Conservation (phyloP, 805 yeast species). For the Candida cerambycidarum region DNA sequence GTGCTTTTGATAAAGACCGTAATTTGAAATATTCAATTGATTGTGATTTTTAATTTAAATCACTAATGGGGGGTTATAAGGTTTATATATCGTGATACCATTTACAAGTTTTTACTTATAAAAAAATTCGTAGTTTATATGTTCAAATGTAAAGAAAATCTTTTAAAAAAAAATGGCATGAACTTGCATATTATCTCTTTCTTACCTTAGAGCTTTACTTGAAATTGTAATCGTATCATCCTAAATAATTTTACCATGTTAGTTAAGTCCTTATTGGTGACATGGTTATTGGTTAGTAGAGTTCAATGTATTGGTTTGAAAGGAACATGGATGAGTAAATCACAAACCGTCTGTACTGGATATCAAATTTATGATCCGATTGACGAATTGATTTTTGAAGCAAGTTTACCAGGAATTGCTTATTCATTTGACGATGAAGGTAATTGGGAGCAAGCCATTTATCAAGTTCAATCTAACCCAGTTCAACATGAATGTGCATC, state of each 20-base stretch:
- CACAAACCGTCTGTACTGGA: slow-evolving; percentile 20
- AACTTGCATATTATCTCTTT: slow-evolving; percentile 1
- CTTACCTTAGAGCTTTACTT: background rate
- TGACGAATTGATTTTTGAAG: slow-evolving; percentile 20
- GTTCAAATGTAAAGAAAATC: background rate
- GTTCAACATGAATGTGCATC: slow-evolving; percentile 19
- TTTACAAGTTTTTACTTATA: background rate
- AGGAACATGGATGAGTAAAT: slow-evolving; percentile 25
- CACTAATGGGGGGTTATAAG: background rate
- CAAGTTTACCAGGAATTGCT: slow-evolving; percentile 21
- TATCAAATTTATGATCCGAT: slow-evolving; percentile 19
- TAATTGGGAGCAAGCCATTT: slow-evolving; percentile 22
- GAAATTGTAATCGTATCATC: too few species aligned
- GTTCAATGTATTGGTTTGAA: slow-evolving; percentile 5
- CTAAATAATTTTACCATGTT: background rate
- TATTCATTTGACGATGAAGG: slow-evolving; percentile 23
- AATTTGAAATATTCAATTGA: slow-evolving; percentile 37
- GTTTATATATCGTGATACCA: slow-evolving; percentile 7
- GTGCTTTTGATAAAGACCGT: slow-evolving; percentile 65
- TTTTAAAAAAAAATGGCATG: background rate
- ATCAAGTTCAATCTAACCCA: slow-evolving; percentile 19
- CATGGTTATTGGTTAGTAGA: background rate
- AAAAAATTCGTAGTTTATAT: slow-evolving; percentile 2
- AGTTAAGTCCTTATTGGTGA: too few species aligned
- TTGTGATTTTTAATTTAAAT: slow-evolving; percentile 27